phyloP scores from a whole-genome alignment of 768 basidiomycete genomes.

The Lactarius trivialis region DNA sequence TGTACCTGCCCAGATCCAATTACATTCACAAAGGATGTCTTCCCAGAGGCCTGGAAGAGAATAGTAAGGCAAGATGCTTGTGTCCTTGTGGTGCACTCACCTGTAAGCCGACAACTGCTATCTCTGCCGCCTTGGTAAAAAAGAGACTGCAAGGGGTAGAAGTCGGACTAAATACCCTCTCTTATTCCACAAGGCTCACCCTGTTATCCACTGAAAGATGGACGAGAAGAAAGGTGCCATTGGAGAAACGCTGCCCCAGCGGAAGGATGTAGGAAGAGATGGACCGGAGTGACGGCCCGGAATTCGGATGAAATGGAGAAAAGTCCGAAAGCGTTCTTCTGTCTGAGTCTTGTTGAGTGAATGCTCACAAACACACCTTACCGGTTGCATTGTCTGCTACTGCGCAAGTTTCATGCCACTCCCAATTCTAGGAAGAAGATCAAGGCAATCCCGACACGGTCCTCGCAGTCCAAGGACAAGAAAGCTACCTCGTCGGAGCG shows the following conservation, averaged over 20 bases:
- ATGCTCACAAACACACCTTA: constrained; percentile 1
- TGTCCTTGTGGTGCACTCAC: constrained; percentile 32
- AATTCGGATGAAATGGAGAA: neutral
- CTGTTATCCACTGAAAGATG: constrained; percentile 52
- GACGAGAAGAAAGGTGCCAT: constrained; percentile 30
- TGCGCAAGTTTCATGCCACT: neutral
- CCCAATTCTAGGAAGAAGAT: neutral
- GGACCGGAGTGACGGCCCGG: neutral
- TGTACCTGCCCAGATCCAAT: constrained; percentile 76
- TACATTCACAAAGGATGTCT: constrained; percentile 92
- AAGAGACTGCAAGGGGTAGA: constrained; percentile 48
- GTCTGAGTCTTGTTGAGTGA: neutral
- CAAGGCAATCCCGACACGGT: neutral
- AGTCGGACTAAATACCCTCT: neutral
- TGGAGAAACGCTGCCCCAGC: neutral
- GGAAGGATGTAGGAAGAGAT: neutral
- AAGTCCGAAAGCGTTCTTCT: neutral
- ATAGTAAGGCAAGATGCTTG: neutral
- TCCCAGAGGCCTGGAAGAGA: constrained; percentile 71
- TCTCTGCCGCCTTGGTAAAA: constrained; percentile 82
- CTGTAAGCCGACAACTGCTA: constrained; percentile 89
- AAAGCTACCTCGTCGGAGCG: neutral
- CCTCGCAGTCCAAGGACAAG: neutral
- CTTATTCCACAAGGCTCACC: constrained; percentile 29
- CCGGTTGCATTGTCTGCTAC: no score